Percentiles rank a stretch among this genome's conserved stretches.
These are phyloP conservation scores for Capsicum pubescens DNA, from an alignment of 257 asterid species.

Conservation along the genomic window DNA sequence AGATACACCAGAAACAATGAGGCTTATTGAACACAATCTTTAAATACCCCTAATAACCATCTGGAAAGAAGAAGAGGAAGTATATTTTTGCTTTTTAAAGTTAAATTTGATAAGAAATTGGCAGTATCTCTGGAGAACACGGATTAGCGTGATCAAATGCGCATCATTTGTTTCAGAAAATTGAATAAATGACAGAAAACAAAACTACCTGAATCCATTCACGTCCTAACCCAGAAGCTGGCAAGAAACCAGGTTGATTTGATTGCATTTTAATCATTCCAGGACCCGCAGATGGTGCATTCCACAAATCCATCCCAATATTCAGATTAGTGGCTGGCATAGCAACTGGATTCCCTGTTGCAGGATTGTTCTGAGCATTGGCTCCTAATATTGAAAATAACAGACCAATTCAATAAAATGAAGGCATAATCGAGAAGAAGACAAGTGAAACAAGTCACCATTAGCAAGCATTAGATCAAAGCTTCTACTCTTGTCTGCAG, in stretches of 20 bases:
- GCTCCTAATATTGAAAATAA: slow-evolving; percentile 14
- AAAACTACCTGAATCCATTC: slow-evolving; percentile 73
- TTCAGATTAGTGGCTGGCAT: slow-evolving; percentile 79
- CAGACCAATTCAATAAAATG: neutral
- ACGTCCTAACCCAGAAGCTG: slow-evolving; percentile 44
- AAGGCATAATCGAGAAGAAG: slow-evolving; percentile 14
- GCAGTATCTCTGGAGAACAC: neutral
- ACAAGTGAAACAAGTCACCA: slow-evolving; percentile 52
- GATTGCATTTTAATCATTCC: slow-evolving; percentile 73
- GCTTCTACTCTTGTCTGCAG: slow-evolving; percentile 81
- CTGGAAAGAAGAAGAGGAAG: neutral
- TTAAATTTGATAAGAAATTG: neutral
- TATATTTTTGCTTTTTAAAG: neutral
- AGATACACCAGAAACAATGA: neutral
- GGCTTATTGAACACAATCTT: slow-evolving; percentile 1
- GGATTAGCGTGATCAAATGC: neutral
- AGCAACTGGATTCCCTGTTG: slow-evolving; percentile 75
- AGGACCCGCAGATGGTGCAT: slow-evolving; percentile 68
- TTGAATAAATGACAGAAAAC: slow-evolving; percentile 7
- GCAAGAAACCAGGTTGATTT: slow-evolving; percentile 55
- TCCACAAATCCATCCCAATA: slow-evolving; percentile 97
- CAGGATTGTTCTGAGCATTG: slow-evolving; percentile 51
- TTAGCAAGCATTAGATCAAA: slow-evolving; percentile 95
- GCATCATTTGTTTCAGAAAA: slow-evolving; percentile 9
- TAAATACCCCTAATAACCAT: slow-evolving; percentile 3